Conservation (phyloP, 371 early-diverging fungal genomes). For the Mortierella sp. region DNA sequence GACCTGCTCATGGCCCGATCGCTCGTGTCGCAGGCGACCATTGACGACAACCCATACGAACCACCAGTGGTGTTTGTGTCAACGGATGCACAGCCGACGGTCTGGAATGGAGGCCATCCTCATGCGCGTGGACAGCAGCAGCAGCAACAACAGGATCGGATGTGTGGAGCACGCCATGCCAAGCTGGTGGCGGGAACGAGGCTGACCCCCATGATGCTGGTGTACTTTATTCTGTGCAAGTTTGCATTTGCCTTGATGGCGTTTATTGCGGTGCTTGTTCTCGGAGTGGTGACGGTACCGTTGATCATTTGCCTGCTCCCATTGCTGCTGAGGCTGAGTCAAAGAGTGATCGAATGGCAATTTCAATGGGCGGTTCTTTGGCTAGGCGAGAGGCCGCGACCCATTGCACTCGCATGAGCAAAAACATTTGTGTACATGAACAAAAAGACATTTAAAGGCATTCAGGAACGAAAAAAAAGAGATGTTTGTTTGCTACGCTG, state of each 20-base stretch:
- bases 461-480: not conserved
- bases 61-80: slow-evolving; percentile 16
- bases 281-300: slow-evolving; percentile 24
- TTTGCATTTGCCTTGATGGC: slow-evolving; percentile 22
- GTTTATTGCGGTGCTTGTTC: slow-evolving; percentile 20
- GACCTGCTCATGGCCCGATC: slow-evolving; percentile 24
- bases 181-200: slow-evolving; percentile 12
- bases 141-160: slow-evolving; percentile 8
- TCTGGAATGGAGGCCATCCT: too few species aligned
- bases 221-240: slow-evolving; percentile 42
- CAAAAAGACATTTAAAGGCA: not conserved
- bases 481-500: not conserved
- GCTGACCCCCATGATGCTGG: slow-evolving; percentile 20
- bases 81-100: not conserved
- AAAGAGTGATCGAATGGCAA: slow-evolving; percentile 26
- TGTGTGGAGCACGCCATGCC: slow-evolving; percentile 15
- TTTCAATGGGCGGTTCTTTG: slow-evolving; percentile 45
- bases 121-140: too few species aligned
- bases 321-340: slow-evolving; percentile 19
- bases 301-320: slow-evolving; percentile 45
- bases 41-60: slow-evolving; percentile 14
- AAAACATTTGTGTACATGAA: not conserved
- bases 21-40: slow-evolving; percentile 14
- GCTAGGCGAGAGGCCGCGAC: slow-evolving; percentile 30
- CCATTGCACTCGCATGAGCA: slow-evolving; percentile 25